phyloP scores from a whole-genome alignment of 2,329 filamentous ascomycete species.

The Paecilomyces sp. region DNA sequence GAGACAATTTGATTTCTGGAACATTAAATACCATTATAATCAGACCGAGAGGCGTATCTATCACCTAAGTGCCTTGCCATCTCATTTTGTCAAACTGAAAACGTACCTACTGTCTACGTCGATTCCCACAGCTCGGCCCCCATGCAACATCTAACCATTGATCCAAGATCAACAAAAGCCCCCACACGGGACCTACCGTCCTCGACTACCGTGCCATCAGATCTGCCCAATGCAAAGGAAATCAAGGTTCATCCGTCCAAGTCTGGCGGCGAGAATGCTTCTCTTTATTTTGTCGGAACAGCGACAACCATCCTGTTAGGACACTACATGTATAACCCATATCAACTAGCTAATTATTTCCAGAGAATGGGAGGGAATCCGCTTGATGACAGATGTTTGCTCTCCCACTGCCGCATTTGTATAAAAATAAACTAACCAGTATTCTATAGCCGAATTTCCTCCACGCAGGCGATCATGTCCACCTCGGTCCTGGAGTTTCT shows the following conservation, averaged over 20 bases:
- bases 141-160: slow-evolving; percentile 32
- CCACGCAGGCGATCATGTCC: slow-evolving; percentile 58
- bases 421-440: not conserved
- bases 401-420: not conserved
- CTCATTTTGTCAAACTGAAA: not conserved
- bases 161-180: slow-evolving; percentile 26
- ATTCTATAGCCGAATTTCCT: slow-evolving; percentile 54
- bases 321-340: not conserved
- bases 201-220: slow-evolving; percentile 15
- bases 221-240: slow-evolving; percentile 38
- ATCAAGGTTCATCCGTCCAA: slow-evolving; percentile 37
- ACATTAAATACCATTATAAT: not conserved
- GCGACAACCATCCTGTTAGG: slow-evolving; percentile 31
- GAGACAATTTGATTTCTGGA: not conserved
- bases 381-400: slow-evolving; percentile 33
- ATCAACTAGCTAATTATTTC: not conserved
- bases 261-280: slow-evolving; percentile 25
- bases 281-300: slow-evolving; percentile 32
- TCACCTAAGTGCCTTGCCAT: not conserved
- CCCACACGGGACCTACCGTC: slow-evolving; percentile 33
- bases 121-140: not conserved
- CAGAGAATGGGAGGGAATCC: slow-evolving; percentile 33
- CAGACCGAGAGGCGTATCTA: not conserved
- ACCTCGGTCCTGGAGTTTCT: slow-evolving; percentile 57
- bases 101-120: not conserved